Conservation (phyloP, 257 asterid species). For the Orobanche coerulescens region DNA sequence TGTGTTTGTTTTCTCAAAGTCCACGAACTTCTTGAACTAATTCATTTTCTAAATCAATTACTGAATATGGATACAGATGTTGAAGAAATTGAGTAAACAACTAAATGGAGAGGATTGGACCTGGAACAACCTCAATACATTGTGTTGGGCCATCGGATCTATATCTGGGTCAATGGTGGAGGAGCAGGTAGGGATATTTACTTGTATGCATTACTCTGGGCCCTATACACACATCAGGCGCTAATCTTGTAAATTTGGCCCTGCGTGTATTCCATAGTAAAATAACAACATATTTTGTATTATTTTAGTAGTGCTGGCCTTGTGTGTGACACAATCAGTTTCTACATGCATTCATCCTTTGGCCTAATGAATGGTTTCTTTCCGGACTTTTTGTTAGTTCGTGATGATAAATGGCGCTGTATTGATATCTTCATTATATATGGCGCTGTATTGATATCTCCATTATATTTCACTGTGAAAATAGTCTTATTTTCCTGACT, state of each 20-base stretch:
- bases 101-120: slow-evolving; percentile 90
- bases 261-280: not conserved
- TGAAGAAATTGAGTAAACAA: slow-evolving; percentile 73
- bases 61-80: slow-evolving; percentile 49
- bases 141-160: slow-evolving; percentile 99
- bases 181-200: slow-evolving; percentile 58
- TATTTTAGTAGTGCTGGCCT: not conserved
- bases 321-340: not conserved
- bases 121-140: slow-evolving; percentile 97
- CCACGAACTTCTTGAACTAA: not conserved
- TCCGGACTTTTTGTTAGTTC: not conserved
- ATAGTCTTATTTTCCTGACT: no score
- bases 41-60: slow-evolving; percentile 5
- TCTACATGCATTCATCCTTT: not conserved
- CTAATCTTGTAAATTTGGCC: not conserved
- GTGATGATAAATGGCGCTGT: no score
- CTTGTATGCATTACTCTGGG: not conserved
- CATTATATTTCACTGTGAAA: no score
- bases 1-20: no score
- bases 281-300: not conserved
- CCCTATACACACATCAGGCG: not conserved
- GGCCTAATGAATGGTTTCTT: not conserved
- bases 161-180: slow-evolving; percentile 98
- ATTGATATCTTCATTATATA: no score
- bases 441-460: no score